Evolutionary conservation across 2,329 filamentous ascomycete genomes (phyloP), one percentile per base, ranked within the genome.

Genomic region (Fusarium sororula): DNA sequence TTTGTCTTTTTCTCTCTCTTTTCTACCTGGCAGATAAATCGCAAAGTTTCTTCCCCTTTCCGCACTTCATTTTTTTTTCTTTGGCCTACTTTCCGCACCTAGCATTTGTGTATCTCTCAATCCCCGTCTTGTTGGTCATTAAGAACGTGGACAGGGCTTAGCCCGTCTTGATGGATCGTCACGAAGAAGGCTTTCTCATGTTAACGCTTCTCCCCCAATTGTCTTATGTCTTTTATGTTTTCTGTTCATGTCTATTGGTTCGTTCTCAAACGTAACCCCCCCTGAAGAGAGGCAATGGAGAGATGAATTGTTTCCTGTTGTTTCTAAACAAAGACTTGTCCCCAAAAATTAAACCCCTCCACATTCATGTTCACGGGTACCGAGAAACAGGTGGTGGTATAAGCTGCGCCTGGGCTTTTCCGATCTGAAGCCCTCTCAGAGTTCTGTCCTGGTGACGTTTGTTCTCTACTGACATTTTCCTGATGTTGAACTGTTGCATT

Each of bases 21-120:
- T 64, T 75, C 63, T 76, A 77, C 77, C 69, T 77, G 72, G 70
- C 78, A 78, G 77, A 79, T 79, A 70, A 78, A 78, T 78, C 76
- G 76, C 76, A 78, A 78, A 77, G 67, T 66, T 75, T 54, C 66
- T 57, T 59, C 73, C 73, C 71, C 55, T 30, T 63, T 71, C 63
- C 57, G 64, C 63, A 64, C 63, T 54, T 67, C 22, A 64, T 76
- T 47, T 61, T 24, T 51, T 69, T 32, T 51, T 69, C 61, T 59
- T 68, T 73, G 51, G 50, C 62, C 65, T 67, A 41, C 62, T 20
- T 60, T 59, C 65, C 58, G 60, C 67, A 73, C 67, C 65, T 73
- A 55, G 65, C 74, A 73, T 66, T 63, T 41, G 76, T 78, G 74
- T 78, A 58, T 65, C 60, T 68, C 51, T 75, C 66, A 68, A 56